A percentile compares a stretch with the other conserved stretches of the same genome.
Evolutionary conservation across 257 asterid genomes (phyloP).

Genomic region (Verbena officinalis): DNA sequence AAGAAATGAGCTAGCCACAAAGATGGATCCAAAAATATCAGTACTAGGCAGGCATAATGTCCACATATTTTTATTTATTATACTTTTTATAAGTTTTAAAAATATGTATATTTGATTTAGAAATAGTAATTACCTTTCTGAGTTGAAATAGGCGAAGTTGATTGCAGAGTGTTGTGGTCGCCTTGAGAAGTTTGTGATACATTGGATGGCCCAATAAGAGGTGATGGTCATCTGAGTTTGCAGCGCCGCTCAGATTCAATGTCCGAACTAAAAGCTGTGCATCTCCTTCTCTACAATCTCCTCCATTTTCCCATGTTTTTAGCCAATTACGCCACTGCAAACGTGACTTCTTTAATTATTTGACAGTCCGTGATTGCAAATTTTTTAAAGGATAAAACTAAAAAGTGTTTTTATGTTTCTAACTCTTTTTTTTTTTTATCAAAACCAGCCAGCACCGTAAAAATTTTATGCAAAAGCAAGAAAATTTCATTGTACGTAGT

Average conservation of each 20-base stretch:
- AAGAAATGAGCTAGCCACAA: slow-evolving; percentile 5
- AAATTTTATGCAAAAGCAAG: too few species aligned
- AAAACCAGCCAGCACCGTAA: too few species aligned
- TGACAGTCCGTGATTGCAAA: too few species aligned
- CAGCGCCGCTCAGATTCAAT: slow-evolving; percentile 37
- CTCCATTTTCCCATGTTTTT: slow-evolving; percentile 33
- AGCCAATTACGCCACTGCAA: slow-evolving; percentile 83
- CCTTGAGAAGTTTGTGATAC: slow-evolving; percentile 46
- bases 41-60: neutral
- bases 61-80: neutral
- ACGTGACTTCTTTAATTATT: neutral
- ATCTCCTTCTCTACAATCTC: slow-evolving; percentile 31
- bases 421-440: too few species aligned
- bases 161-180: slow-evolving; percentile 41
- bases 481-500: too few species aligned
- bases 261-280: slow-evolving; percentile 63
- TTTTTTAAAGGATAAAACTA: too few species aligned
- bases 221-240: neutral
- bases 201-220: slow-evolving; percentile 40
- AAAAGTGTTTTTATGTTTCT: too few species aligned
- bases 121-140: slow-evolving; percentile 40
- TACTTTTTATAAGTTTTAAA: too few species aligned
- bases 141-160: slow-evolving; percentile 44
- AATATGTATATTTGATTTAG: too few species aligned
- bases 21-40: slow-evolving; percentile 9